These are phyloP conservation scores for Inga leiocalycina DNA, from an alignment of 306 rosid genomes.

Conservation along the genomic window DNA sequence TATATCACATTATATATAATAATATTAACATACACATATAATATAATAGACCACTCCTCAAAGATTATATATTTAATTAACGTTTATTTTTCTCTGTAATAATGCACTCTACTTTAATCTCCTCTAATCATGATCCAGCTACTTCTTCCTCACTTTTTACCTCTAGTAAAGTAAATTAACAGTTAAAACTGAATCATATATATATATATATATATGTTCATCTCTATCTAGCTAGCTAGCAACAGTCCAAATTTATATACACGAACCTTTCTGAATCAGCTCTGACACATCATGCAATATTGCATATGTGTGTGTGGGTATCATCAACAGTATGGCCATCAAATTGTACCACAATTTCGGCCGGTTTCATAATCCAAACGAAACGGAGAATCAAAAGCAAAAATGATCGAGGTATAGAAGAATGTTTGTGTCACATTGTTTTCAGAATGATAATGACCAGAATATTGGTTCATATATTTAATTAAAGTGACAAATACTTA, in stretches of 20 bases:
- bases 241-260: constrained; percentile 5
- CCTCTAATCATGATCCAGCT: constrained; percentile 19
- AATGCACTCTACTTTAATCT: neutral
- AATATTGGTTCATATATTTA: neutral
- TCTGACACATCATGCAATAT: constrained; percentile 14
- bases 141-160: constrained; percentile 12
- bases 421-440: constrained; percentile 34
- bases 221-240: neutral
- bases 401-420: constrained; percentile 31
- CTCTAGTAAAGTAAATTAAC: neutral
- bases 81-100: neutral
- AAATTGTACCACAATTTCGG: neutral
- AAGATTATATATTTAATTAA: neutral
- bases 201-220: neutral
- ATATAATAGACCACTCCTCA: neutral
- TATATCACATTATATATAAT: neutral
- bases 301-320: neutral
- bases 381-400: neutral
- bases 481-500: constrained; percentile 26
- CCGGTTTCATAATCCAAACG: constrained; percentile 17
- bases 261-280: neutral
- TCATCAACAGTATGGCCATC: constrained; percentile 1
- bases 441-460: constrained; percentile 25
- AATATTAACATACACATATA: neutral
- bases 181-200: neutral